Percentiles rank a stretch among this genome's conserved stretches.
Conservation (phyloP, 371 early-diverging fungal genomes). For the Mucor mucedo region DNA sequence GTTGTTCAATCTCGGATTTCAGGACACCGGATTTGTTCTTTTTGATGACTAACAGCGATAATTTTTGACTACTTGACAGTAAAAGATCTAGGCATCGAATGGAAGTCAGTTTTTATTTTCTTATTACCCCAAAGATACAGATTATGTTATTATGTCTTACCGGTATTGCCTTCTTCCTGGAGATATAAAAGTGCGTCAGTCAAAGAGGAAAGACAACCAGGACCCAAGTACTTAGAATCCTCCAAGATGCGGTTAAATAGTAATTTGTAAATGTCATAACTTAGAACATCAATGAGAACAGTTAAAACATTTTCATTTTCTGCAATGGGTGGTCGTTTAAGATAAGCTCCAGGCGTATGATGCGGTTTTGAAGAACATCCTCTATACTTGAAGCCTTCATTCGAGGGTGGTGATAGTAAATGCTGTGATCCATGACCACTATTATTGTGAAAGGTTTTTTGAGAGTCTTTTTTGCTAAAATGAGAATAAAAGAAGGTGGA, state of each 20-base stretch:
- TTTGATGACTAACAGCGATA: constrained; percentile 8
- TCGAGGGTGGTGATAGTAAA: too few species aligned
- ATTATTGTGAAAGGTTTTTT: too few species aligned
- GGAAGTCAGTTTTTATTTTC: too few species aligned
- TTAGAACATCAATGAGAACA: constrained; percentile 6
- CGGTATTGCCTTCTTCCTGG: constrained; percentile 10
- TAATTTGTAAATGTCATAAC: constrained; percentile 10
- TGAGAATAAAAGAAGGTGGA: background rate
- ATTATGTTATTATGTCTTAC: background rate
- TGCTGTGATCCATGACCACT: too few species aligned
- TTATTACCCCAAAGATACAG: too few species aligned
- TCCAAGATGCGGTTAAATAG: constrained; percentile 17
- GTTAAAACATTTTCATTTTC: constrained; percentile 16
- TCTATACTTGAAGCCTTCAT: too few species aligned
- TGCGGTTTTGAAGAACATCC: background rate
- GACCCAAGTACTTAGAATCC: constrained; percentile 9
- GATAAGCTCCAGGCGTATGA: background rate
- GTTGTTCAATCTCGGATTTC: background rate
- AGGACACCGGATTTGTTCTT: background rate
- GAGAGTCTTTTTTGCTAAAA: too few species aligned
- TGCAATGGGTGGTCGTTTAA: background rate
- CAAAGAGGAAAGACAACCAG: constrained; percentile 11
- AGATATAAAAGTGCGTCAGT: constrained; percentile 11
- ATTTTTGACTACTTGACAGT: constrained; percentile 12
- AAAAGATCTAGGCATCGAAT: constrained; percentile 5